These are phyloP conservation scores for Hirsutella thompsonii DNA, from an alignment of 2,329 filamentous ascomycete genomes.

Conservation along the genomic window DNA sequence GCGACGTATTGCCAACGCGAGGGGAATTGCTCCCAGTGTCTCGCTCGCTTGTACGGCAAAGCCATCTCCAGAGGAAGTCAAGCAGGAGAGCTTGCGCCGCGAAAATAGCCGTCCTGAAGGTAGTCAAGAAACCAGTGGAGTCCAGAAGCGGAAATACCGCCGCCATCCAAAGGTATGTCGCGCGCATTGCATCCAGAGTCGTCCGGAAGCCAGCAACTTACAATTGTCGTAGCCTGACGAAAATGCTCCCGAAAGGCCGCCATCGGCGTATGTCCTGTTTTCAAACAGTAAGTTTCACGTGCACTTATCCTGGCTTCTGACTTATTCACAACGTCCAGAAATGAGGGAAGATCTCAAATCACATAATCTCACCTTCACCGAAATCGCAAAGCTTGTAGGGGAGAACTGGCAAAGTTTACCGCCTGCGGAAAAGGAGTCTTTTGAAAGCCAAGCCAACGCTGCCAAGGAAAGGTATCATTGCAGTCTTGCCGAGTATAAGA, in stretches of 20 bases:
- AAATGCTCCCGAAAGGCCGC: slow-evolving; percentile 66
- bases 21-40: slow-evolving; percentile 45
- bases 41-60: slow-evolving; percentile 34
- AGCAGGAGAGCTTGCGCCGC: slow-evolving; percentile 37
- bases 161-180: slow-evolving; percentile 56
- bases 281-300: slow-evolving; percentile 58
- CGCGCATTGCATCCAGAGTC: no score
- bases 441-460: slow-evolving; percentile 56
- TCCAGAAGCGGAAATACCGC: slow-evolving; percentile 61
- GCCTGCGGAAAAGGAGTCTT: slow-evolving; percentile 55
- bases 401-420: slow-evolving; percentile 69
- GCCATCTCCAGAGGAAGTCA: slow-evolving; percentile 38
- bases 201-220: not conserved
- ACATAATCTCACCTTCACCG: slow-evolving; percentile 65
- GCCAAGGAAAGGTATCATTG: slow-evolving; percentile 68
- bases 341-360: slow-evolving; percentile 68
- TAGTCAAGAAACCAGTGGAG: slow-evolving; percentile 27
- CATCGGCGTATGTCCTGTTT: slow-evolving; percentile 75
- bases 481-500: slow-evolving; percentile 65
- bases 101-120: slow-evolving; percentile 34
- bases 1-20: slow-evolving; percentile 62
- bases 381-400: slow-evolving; percentile 71
- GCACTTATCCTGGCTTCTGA: not conserved
- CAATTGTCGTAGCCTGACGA: slow-evolving; percentile 48
- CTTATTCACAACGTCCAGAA: slow-evolving; percentile 28